Evolutionary conservation across 345 rosid genomes (phyloP).

Genomic region (Angophora floribunda): DNA sequence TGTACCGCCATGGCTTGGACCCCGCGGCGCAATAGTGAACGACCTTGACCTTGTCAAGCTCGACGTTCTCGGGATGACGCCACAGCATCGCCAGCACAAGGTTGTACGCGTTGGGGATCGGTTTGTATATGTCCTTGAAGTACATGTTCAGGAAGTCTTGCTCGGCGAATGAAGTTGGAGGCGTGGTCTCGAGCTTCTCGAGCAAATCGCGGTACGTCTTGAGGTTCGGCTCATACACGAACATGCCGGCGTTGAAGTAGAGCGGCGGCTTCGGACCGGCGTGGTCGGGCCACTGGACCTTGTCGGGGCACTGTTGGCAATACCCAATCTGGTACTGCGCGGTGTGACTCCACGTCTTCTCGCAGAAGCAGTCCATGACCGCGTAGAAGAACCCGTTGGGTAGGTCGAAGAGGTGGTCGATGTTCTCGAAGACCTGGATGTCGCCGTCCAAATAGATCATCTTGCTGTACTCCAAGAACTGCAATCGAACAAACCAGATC

Average conservation of each 20-base stretch:
- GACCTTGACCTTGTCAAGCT: slow-evolving; percentile 26
- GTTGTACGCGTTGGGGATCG: slow-evolving; percentile 23
- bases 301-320: slow-evolving; percentile 41
- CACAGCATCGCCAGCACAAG: slow-evolving; percentile 44
- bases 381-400: slow-evolving; percentile 23
- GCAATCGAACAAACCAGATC: background rate
- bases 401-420: slow-evolving; percentile 25
- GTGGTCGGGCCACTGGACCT: background rate
- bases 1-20: slow-evolving; percentile 52
- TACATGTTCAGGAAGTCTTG: slow-evolving; percentile 42
- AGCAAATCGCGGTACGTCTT: slow-evolving; percentile 18
- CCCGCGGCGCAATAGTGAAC: slow-evolving; percentile 49
- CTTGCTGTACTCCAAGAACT: slow-evolving; percentile 28
- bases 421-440: slow-evolving; percentile 25
- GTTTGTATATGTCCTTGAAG: slow-evolving; percentile 33
- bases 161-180: slow-evolving; percentile 42
- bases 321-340: slow-evolving; percentile 33
- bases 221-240: slow-evolving; percentile 24
- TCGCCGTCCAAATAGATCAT: slow-evolving; percentile 34
- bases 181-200: slow-evolving; percentile 12
- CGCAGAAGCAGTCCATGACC: slow-evolving; percentile 47
- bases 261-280: slow-evolving; percentile 20
- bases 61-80: slow-evolving; percentile 44
- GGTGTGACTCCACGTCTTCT: slow-evolving; percentile 25
- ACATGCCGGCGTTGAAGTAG: slow-evolving; percentile 44